These are phyloP conservation scores for Amylostereum areolatum DNA, from an alignment of 1,284 basidiomycete genomes.

Conservation along the genomic window DNA sequence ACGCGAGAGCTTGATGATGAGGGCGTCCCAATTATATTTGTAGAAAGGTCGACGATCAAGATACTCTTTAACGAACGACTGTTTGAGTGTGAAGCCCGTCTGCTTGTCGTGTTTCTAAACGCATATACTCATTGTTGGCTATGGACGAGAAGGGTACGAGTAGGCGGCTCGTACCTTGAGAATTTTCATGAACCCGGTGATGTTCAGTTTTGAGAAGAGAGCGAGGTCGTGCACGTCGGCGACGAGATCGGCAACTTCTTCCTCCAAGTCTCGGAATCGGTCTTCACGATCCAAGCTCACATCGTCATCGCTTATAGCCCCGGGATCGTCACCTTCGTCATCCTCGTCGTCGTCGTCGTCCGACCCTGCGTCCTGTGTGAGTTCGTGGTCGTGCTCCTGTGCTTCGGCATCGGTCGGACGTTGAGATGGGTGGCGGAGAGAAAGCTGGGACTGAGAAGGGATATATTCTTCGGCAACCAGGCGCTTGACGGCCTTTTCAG, in stretches of 20 bases:
- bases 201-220: conserved; percentile 92
- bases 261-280: conserved; percentile 85
- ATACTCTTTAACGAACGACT: conserved; percentile 82
- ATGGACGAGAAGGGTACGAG: neutral
- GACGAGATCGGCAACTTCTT: conserved; percentile 92
- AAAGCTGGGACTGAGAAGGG: neutral
- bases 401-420: conserved; percentile 44
- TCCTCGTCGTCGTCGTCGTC: conserved; percentile 56
- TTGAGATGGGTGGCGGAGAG: conserved; percentile 2
- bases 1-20: conserved; percentile 96
- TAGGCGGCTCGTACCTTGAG: conserved; percentile 59
- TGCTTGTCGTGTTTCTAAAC: conserved; percentile 85
- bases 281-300: conserved; percentile 82
- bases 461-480: conserved; percentile 60
- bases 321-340: conserved; percentile 45
- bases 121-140: conserved; percentile 1
- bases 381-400: conserved; percentile 44
- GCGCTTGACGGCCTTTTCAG: conserved; percentile 73
- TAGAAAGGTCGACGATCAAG: conserved; percentile 96
- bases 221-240: conserved; percentile 98
- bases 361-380: conserved; percentile 65
- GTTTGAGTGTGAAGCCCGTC: conserved; percentile 60
- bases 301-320: conserved; percentile 50
- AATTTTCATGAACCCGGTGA: conserved; percentile 99
- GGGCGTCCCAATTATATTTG: conserved; percentile 87